A percentile compares a stretch with the other conserved stretches of the same genome.
phyloP scores from a whole-genome alignment of 805 yeast genomes.

The Yarrowia osloensis region DNA sequence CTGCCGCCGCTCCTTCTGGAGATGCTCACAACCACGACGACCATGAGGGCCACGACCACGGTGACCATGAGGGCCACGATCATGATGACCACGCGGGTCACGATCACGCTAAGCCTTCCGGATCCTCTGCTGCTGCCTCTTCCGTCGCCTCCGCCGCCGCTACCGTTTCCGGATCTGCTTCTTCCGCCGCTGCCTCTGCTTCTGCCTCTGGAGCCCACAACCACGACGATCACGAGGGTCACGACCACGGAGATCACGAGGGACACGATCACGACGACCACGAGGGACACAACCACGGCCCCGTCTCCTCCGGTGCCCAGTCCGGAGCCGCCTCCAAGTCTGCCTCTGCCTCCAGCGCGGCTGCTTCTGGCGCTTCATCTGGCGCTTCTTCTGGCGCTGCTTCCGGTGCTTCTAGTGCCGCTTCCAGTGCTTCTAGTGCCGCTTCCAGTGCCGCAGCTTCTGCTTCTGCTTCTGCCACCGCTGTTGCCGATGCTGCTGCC shows the following conservation, averaged over 20 bases:
- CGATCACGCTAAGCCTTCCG: background rate
- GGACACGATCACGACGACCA: background rate
- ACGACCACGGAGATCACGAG: background rate
- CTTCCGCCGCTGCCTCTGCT: constrained; percentile 1
- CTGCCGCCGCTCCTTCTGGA: background rate
- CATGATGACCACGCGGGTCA: background rate
- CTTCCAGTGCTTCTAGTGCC: background rate
- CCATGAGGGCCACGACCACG: background rate
- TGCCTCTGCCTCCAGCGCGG: too few relatives aligned
- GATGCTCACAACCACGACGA: background rate
- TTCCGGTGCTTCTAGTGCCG: background rate
- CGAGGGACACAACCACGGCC: background rate
- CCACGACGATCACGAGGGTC: background rate
- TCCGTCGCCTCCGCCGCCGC: constrained; percentile 8
- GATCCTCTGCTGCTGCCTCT: background rate
- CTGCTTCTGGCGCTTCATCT: background rate
- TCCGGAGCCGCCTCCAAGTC: too few relatives aligned
- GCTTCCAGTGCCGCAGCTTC: background rate
- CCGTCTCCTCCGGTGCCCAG: too few relatives aligned
- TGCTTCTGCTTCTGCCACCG: background rate
- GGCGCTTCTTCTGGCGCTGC: background rate
- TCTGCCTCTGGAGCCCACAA: background rate
- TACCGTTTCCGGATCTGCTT: background rate
- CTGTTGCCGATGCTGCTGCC: background rate
- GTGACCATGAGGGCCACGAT: background rate